Evolutionary conservation across 352 stramenopile genomes (phyloP).

Genomic region (Phytophthora pinifolia): DNA sequence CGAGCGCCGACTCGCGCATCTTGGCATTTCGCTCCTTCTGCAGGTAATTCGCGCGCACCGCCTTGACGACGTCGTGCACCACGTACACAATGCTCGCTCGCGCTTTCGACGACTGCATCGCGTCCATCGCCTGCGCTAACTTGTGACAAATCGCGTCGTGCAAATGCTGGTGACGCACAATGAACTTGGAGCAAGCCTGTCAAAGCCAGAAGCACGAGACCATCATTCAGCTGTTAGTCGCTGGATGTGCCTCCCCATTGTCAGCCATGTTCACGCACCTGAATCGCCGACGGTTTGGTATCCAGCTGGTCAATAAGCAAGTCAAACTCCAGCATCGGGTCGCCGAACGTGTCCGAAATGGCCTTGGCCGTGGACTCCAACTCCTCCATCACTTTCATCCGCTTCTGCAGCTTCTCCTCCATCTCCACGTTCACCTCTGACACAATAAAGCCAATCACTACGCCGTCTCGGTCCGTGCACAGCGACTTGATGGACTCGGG

Average conservation of each 20-base stretch:
- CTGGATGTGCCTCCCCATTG: conserved; percentile 7
- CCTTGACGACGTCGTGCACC: conserved; percentile 83
- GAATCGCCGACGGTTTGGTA: conserved; percentile 83
- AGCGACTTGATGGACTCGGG: conserved; percentile 84
- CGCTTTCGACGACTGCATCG: conserved; percentile 64
- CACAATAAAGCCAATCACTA: conserved; percentile 87
- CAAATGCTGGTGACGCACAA: conserved; percentile 75
- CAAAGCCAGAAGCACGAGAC: conserved; percentile 5
- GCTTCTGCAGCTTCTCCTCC: conserved; percentile 74
- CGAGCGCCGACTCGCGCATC: conserved; percentile 69
- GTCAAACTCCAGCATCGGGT: conserved; percentile 86
- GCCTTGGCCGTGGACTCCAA: conserved; percentile 70
- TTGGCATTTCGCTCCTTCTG: conserved; percentile 77
- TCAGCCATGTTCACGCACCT: conserved; percentile 41
- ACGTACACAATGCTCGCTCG: conserved; percentile 81
- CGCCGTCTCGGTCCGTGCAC: conserved; percentile 78
- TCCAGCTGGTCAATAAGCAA: conserved; percentile 83
- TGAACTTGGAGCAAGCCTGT: conserved; percentile 84
- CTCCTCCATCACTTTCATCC: conserved; percentile 82
- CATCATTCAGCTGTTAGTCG: conserved; percentile 10
- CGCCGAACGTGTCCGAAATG: conserved; percentile 77
- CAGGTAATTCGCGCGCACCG: conserved; percentile 62
- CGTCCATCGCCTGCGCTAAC: conserved; percentile 60
- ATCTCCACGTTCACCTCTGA: conserved; percentile 87
- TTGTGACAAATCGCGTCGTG: conserved; percentile 74